phyloP scores from a whole-genome alignment of 1,284 basidiomycete species.

The Pisolithus thermaeus region DNA sequence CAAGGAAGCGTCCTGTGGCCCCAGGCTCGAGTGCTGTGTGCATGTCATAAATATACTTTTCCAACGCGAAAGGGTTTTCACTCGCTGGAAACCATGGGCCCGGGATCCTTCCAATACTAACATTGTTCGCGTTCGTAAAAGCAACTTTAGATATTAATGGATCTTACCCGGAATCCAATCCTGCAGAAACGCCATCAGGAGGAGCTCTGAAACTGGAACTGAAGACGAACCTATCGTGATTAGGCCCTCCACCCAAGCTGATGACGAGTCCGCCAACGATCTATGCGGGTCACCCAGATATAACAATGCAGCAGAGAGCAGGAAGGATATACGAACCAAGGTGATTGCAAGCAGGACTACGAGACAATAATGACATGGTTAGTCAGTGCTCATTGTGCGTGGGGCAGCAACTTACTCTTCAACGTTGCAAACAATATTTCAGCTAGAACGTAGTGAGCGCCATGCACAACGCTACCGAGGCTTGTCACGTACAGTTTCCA shows the following conservation, averaged over 20 bases:
- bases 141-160: too few species aligned
- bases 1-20: constrained; percentile 47
- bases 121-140: not conserved
- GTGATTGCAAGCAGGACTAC: constrained; percentile 13
- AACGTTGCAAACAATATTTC: constrained; percentile 19
- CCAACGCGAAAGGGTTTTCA: constrained; percentile 8
- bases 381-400: not conserved
- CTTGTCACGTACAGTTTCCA: constrained; percentile 53
- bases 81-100: constrained; percentile 19
- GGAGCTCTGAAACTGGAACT: constrained; percentile 39
- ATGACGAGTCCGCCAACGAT: constrained; percentile 55
- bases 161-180: constrained; percentile 26
- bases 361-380: not conserved
- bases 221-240: constrained; percentile 36
- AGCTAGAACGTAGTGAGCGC: constrained; percentile 19
- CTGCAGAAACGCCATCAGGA: constrained; percentile 44
- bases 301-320: constrained; percentile 8
- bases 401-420: constrained; percentile 15
- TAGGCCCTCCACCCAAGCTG: constrained; percentile 50
- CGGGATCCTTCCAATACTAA: constrained; percentile 19
- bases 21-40: constrained; percentile 26
- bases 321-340: constrained; percentile 30
- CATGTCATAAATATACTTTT: constrained; percentile 41
- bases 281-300: not conserved
- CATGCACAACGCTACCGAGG: not conserved